Evolutionary conservation across 352 stramenopile species (phyloP).

Genomic region (Aphanomyces stellatus): DNA sequence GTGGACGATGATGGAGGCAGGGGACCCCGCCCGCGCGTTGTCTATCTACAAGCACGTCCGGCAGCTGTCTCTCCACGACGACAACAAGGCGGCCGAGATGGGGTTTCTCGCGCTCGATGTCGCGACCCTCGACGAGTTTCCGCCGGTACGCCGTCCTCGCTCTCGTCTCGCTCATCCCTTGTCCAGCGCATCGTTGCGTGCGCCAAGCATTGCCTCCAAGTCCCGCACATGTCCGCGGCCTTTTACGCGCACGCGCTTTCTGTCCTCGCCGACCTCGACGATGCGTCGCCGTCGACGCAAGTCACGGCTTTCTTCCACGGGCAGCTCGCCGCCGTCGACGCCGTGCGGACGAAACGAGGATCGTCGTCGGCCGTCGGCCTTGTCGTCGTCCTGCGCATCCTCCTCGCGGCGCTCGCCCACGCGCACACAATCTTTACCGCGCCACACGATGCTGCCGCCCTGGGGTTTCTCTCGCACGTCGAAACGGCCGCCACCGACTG

Average conservation of each 20-base stretch:
- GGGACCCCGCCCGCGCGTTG: neutral
- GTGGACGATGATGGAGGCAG: constrained; percentile 8
- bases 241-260: constrained; percentile 8
- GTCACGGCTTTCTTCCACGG: neutral
- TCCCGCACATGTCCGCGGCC: neutral
- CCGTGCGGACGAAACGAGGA: neutral
- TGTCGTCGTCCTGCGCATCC: neutral
- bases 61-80: neutral
- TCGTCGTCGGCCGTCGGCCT: neutral
- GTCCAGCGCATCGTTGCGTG: neutral
- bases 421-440: neutral
- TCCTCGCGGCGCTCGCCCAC: neutral
- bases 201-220: neutral
- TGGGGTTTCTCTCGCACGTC: neutral
- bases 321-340: neutral
- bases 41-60: constrained; percentile 5
- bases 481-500: neutral
- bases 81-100: neutral
- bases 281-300: neutral
- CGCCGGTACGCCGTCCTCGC: neutral
- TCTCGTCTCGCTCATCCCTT: neutral
- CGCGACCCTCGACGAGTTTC: neutral
- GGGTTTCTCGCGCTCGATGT: constrained; percentile 7
- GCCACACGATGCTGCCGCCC: too few relatives aligned
- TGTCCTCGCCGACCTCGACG: neutral